A percentile compares a stretch with the other conserved stretches of the same genome.
These are phyloP conservation scores for Oidiodendron maius DNA, from an alignment of 495 filamentous ascomycete species.

Conservation along the genomic window DNA sequence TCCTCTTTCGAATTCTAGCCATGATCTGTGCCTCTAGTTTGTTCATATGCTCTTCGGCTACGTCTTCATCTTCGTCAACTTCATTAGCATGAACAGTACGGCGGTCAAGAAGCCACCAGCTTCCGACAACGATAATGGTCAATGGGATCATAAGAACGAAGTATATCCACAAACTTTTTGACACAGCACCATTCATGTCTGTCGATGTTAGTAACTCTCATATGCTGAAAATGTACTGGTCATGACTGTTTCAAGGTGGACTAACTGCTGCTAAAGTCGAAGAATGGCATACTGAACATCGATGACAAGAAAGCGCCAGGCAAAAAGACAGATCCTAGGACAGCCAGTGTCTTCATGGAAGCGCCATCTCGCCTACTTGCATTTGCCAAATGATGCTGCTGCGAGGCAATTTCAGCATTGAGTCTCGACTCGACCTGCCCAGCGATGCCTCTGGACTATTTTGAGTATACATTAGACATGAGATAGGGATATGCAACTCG, in stretches of 20 bases:
- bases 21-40: neutral
- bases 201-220: slow-evolving; percentile 47
- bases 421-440: slow-evolving; percentile 47
- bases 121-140: slow-evolving; percentile 34
- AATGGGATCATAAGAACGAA: slow-evolving; percentile 42
- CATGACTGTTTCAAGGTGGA: slow-evolving; percentile 18
- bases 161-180: slow-evolving; percentile 43
- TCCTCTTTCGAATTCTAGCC: neutral
- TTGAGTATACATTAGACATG: too few species aligned
- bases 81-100: slow-evolving; percentile 31
- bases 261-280: neutral
- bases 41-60: slow-evolving; percentile 39
- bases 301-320: slow-evolving; percentile 41
- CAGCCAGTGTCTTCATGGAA: slow-evolving; percentile 45
- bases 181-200: slow-evolving; percentile 20
- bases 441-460: too few species aligned
- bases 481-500: slow-evolving; percentile 33
- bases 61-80: slow-evolving; percentile 34
- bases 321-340: slow-evolving; percentile 47
- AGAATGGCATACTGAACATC: neutral
- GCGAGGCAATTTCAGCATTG: slow-evolving; percentile 44
- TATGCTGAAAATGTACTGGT: slow-evolving; percentile 40
- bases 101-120: slow-evolving; percentile 37
- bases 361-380: slow-evolving; percentile 45
- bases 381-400: slow-evolving; percentile 45